These are phyloP conservation scores for Trichoderma sp. DNA, from an alignment of 2,329 filamentous ascomycete species.

Conservation along the genomic window DNA sequence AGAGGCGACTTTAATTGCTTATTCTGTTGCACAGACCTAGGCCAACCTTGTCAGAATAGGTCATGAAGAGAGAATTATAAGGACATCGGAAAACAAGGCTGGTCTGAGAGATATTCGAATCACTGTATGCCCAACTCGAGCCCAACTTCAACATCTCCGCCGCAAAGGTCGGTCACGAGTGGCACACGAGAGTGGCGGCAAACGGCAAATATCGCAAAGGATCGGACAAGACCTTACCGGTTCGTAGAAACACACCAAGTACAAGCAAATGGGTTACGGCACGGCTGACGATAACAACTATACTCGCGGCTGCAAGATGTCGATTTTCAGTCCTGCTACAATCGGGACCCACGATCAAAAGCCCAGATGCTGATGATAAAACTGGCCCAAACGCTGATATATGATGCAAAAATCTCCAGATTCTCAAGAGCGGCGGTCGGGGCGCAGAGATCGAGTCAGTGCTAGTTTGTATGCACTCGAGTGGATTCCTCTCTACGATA, in stretches of 20 bases:
- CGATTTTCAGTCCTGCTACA: not conserved
- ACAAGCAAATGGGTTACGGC: not conserved
- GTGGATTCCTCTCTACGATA: slow-evolving; percentile 12
- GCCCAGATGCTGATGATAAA: not conserved
- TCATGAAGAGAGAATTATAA: not conserved
- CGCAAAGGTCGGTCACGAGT: slow-evolving; percentile 17
- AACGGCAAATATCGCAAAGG: slow-evolving; percentile 14
- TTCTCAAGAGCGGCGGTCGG: slow-evolving; percentile 20
- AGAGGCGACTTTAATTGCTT: not conserved
- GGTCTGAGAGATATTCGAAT: not conserved
- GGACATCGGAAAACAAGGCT: not conserved
- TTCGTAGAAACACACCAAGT: not conserved
- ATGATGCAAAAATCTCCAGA: slow-evolving; percentile 18
- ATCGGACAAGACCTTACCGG: not conserved
- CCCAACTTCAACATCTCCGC: slow-evolving; percentile 17
- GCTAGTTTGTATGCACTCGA: slow-evolving; percentile 18
- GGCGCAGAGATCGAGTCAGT: slow-evolving; percentile 11
- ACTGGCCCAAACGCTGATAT: not conserved
- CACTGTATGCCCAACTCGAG: slow-evolving; percentile 16
- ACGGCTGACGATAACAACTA: not conserved
- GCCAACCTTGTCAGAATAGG: not conserved
- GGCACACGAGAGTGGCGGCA: slow-evolving; percentile 2
- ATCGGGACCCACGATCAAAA: not conserved
- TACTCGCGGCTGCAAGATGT: not conserved
- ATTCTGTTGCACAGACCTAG: not conserved